Percentiles rank a stretch among this genome's conserved stretches.
Evolutionary conservation across 176 grass and related monocot species (phyloP).

Genomic region (Sorghum bicolor): Sorghum_bicolor_NCBIv3 NC_012872.2:68243501-68244000

Average conservation of each 20-base stretch:
- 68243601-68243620: neutral
- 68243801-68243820: constrained; percentile 31
- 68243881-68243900: neutral
- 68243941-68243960: neutral
- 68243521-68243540: too few relatives aligned
- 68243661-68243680: neutral
- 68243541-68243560: too few relatives aligned
- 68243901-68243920: neutral
- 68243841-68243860: neutral
- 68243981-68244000: constrained; percentile 14
- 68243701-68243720: too few relatives aligned
- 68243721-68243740: neutral
- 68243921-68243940: neutral
- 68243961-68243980: neutral
- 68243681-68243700: too few relatives aligned
- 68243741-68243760: neutral
- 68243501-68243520: too few relatives aligned
- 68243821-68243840: neutral
- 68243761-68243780: constrained; percentile 20
- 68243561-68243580: neutral
- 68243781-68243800: constrained; percentile 7
- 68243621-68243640: neutral
- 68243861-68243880: neutral
- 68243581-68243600: neutral
- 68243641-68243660: neutral